Evolutionary conservation across 2,329 filamentous ascomycete species (phyloP).

Genomic region (Hypoxylon sp.): DNA sequence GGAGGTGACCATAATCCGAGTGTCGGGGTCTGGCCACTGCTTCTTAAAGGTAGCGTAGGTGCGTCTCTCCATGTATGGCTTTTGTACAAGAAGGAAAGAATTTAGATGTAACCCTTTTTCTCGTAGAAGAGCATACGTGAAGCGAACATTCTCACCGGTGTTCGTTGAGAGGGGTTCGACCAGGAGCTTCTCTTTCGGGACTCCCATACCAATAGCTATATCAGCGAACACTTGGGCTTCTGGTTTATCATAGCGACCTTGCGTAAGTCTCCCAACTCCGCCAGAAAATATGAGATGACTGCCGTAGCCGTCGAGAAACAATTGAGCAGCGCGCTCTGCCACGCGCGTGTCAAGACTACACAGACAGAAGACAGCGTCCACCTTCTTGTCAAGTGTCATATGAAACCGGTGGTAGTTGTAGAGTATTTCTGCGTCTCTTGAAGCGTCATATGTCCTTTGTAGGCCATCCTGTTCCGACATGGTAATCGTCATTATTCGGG

Average conservation of each 20-base stretch:
- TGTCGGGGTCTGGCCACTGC: slow-evolving; percentile 58
- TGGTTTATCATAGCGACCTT: slow-evolving; percentile 54
- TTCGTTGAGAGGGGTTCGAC: slow-evolving; percentile 58
- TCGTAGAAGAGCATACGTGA: slow-evolving; percentile 55
- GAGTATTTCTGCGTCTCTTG: slow-evolving; percentile 54
- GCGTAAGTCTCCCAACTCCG: slow-evolving; percentile 57
- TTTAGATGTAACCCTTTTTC: slow-evolving; percentile 45
- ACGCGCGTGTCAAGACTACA: slow-evolving; percentile 62
- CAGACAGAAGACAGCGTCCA: slow-evolving; percentile 61
- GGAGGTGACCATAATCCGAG: slow-evolving; percentile 57
- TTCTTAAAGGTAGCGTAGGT: slow-evolving; percentile 61
- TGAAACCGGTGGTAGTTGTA: slow-evolving; percentile 61
- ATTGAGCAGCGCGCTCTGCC: slow-evolving; percentile 57
- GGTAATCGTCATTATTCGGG: not conserved
- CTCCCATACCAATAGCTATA: slow-evolving; percentile 56
- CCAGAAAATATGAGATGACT: slow-evolving; percentile 60
- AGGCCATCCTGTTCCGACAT: not conserved
- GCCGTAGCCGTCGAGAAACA: slow-evolving; percentile 57
- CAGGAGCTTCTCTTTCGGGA: slow-evolving; percentile 55
- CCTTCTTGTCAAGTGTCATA: slow-evolving; percentile 51
- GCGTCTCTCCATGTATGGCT: slow-evolving; percentile 63
- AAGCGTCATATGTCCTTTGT: slow-evolving; percentile 22
- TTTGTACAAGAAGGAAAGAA: slow-evolving; percentile 60
- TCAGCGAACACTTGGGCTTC: slow-evolving; percentile 60
- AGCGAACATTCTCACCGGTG: slow-evolving; percentile 62